Conservation (phyloP, 192 early-diverging fungal genomes). For the Backusella psychrophila region DNA sequence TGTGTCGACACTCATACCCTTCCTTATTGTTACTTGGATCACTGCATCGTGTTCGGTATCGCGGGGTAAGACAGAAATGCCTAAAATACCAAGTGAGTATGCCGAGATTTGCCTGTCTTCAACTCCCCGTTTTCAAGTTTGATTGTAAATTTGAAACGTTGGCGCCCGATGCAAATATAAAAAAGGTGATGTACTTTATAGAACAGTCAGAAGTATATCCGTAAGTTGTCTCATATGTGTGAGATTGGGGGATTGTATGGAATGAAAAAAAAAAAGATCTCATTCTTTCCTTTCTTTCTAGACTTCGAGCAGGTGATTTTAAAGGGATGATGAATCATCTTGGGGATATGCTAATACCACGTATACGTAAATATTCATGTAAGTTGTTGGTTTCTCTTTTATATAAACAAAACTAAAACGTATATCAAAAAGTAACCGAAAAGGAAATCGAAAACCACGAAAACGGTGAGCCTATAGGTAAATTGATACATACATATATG, state of each 20-base stretch:
- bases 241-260: background rate
- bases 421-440: background rate
- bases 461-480: background rate
- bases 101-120: conserved; percentile 2
- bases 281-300: background rate
- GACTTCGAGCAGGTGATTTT: background rate
- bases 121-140: background rate
- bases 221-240: background rate
- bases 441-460: background rate
- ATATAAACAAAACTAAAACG: background rate
- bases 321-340: background rate
- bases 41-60: conserved; percentile 4
- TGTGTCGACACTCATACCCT: conserved; percentile 1
- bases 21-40: background rate
- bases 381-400: background rate
- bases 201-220: conserved; percentile 6
- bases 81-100: background rate
- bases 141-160: conserved; percentile 5
- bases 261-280: background rate
- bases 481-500: too few species aligned
- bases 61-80: background rate
- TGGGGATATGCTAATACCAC: background rate
- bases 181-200: background rate
- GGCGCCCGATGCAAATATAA: background rate
- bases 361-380: conserved; percentile 2